Evolutionary conservation across 2,329 filamentous ascomycete species (phyloP).

Genomic region (Aspergillus luchuensis): DNA sequence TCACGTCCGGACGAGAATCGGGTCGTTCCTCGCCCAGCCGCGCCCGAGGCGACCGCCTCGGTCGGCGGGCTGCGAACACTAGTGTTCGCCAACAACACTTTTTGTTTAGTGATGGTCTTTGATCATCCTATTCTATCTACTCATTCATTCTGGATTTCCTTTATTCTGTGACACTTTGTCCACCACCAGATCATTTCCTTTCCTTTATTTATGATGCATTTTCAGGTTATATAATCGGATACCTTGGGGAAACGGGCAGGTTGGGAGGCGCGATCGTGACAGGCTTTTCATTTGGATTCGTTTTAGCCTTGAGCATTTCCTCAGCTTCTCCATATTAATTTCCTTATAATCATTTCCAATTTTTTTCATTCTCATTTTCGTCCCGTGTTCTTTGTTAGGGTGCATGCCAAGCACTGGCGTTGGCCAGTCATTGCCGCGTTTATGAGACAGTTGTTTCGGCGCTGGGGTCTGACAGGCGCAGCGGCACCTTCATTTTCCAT

Average conservation of each 20-base stretch:
- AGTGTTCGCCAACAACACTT: conserved; percentile 7
- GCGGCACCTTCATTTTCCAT: conserved; percentile 5
- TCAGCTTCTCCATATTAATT: conserved; percentile 16
- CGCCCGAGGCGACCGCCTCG: not conserved
- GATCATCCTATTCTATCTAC: conserved; percentile 5
- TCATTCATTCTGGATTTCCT: conserved; percentile 1
- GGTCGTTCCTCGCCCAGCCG: not conserved
- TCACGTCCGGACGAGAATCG: conserved; percentile 3
- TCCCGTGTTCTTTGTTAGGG: conserved; percentile 1
- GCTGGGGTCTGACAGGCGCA: conserved; percentile 3
- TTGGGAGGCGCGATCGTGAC: conserved; percentile 18
- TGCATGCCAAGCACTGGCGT: conserved; percentile 9
- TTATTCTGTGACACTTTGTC: not conserved
- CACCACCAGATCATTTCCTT: not conserved
- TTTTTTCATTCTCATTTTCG: conserved; percentile 10
- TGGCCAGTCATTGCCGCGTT: conserved; percentile 11
- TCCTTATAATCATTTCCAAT: conserved; percentile 5
- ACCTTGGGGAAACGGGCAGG: conserved; percentile 20
- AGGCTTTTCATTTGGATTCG: conserved; percentile 11
- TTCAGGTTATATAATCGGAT: conserved; percentile 18
- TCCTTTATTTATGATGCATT: conserved; percentile 8
- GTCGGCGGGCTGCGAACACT: not conserved
- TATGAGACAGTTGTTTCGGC: conserved; percentile 18
- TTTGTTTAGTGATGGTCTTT: conserved; percentile 9
- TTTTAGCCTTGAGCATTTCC: conserved; percentile 5